Evolutionary conservation across 208 protist species (phyloP).

Genomic region (Phytomonas francai): DNA sequence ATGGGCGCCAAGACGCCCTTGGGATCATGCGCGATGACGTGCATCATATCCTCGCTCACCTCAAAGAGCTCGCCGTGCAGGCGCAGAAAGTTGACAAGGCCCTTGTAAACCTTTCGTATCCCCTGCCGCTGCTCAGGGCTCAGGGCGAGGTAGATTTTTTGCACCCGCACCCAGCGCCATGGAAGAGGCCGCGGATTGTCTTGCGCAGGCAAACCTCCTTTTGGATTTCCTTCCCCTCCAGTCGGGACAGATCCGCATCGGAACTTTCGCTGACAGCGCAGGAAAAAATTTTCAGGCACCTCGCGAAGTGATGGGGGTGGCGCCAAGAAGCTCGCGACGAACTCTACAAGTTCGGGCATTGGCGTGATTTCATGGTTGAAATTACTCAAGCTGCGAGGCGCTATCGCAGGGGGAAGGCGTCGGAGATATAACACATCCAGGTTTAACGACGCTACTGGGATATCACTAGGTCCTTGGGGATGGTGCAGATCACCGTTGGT

Average conservation of each 20-base stretch:
- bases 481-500: no score
- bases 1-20: conserved; percentile 54
- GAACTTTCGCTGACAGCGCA: conserved; percentile 12
- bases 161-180: conserved; percentile 75
- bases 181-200: conserved; percentile 1
- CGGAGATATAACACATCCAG: conserved; percentile 68
- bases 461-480: not conserved
- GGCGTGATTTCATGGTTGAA: conserved; percentile 50
- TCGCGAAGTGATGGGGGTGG: conserved; percentile 41
- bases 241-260: not conserved
- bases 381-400: conserved; percentile 71
- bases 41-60: conserved; percentile 51
- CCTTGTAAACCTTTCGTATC: conserved; percentile 45
- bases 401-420: conserved; percentile 59
- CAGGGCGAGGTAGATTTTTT: conserved; percentile 57
- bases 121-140: conserved; percentile 31
- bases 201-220: not conserved
- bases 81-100: conserved; percentile 73
- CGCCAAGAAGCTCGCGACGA: conserved; percentile 51
- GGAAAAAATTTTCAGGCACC: not conserved
- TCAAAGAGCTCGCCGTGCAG: conserved; percentile 81
- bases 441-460: not conserved
- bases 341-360: conserved; percentile 31
- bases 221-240: not conserved
- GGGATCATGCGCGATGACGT: conserved; percentile 79